phyloP scores from a whole-genome alignment of 768 basidiomycete genomes.

The Boletus barrowsii region DNA sequence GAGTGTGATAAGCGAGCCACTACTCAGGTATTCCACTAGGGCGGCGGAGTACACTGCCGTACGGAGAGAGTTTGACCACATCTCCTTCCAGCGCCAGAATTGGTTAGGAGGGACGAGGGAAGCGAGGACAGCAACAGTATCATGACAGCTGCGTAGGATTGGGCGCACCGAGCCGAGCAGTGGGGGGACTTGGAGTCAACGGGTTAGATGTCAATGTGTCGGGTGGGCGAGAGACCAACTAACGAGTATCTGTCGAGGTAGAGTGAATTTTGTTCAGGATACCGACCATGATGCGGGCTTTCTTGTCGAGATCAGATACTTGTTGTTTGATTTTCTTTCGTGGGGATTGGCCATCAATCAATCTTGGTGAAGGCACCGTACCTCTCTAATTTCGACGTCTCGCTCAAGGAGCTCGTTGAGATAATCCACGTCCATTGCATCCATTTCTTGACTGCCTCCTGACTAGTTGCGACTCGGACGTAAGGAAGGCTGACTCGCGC shows the following conservation, averaged over 20 bases:
- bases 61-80: constrained; percentile 73
- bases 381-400: constrained; percentile 66
- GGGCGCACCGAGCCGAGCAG: constrained; percentile 59
- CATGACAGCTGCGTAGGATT: constrained; percentile 52
- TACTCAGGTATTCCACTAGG: constrained; percentile 61
- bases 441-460: constrained; percentile 42
- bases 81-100: constrained; percentile 82
- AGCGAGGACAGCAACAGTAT: constrained; percentile 50
- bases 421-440: constrained; percentile 49
- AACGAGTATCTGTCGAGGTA: constrained; percentile 59
- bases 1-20: constrained; percentile 57
- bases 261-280: constrained; percentile 78
- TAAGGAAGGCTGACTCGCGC: constrained; percentile 3
- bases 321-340: constrained; percentile 77
- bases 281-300: constrained; percentile 68
- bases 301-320: constrained; percentile 72
- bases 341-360: constrained; percentile 1
- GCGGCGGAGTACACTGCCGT: constrained; percentile 64
- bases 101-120: constrained; percentile 63
- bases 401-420: constrained; percentile 60
- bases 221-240: constrained; percentile 22
- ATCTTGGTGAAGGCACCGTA: constrained; percentile 26
- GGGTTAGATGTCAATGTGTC: constrained; percentile 10
- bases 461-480: background rate
- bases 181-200: constrained; percentile 46